A percentile compares a stretch with the other conserved stretches of the same genome.
phyloP scores from a whole-genome alignment of 2,329 filamentous ascomycete genomes.

The Xylariaceae sp. region DNA sequence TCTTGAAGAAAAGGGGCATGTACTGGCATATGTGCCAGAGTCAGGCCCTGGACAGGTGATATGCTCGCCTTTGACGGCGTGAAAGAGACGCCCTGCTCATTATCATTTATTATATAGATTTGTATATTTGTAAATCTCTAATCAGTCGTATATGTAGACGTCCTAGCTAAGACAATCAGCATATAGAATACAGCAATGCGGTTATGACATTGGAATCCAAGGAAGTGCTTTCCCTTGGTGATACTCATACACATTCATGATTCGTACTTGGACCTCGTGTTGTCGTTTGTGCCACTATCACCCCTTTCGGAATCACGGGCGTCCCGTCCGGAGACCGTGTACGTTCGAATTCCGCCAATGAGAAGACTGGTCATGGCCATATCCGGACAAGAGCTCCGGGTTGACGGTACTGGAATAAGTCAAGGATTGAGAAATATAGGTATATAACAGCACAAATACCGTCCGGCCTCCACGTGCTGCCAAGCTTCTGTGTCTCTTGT shows the following conservation, averaged over 20 bases:
- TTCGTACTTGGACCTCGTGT: neutral
- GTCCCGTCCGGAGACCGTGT: constrained; percentile 3
- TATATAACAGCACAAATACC: neutral
- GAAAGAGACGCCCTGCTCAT: neutral
- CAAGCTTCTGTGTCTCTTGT: too few relatives aligned
- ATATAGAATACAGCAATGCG: neutral
- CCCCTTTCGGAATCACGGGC: constrained; percentile 9
- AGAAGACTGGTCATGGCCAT: neutral
- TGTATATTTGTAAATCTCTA: neutral
- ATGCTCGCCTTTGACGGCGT: neutral
- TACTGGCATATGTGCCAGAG: constrained; percentile 59
- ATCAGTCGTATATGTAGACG: neutral
- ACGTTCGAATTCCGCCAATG: constrained; percentile 17
- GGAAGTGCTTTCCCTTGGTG: too few relatives aligned
- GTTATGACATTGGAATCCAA: neutral
- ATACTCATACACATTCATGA: neutral
- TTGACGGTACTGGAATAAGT: neutral
- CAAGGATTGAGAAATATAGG: neutral
- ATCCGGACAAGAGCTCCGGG: constrained; percentile 1
- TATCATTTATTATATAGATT: neutral
- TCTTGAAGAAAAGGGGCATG: constrained; percentile 47
- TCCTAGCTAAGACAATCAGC: neutral
- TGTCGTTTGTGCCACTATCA: constrained; percentile 1
- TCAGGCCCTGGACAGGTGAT: constrained; percentile 50
- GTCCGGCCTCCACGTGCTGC: too few relatives aligned